A percentile compares a stretch with the other conserved stretches of the same genome.
These are phyloP conservation scores for Chlamydomonas asymmetrica DNA, from an alignment of 139 green algal species.

Conservation along the genomic window DNA sequence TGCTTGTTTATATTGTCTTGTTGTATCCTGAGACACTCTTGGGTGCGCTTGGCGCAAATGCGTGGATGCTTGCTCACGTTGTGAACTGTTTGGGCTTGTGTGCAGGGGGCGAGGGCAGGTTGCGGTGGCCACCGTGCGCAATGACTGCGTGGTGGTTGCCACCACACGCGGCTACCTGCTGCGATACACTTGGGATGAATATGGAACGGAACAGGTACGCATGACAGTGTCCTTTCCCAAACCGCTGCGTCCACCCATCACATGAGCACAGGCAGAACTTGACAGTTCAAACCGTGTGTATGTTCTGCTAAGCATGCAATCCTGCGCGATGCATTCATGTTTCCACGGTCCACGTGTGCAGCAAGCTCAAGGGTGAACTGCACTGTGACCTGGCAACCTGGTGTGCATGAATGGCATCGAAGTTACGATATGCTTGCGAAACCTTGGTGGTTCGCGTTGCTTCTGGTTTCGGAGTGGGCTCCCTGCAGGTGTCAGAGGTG, in stretches of 20 bases:
- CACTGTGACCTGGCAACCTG: too few species aligned
- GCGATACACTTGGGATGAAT: slow-evolving; percentile 73
- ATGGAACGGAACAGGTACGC: slow-evolving; percentile 48
- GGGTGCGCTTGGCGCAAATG: too few species aligned
- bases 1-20: too few species aligned
- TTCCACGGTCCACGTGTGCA: too few species aligned
- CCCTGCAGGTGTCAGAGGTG: slow-evolving; percentile 25
- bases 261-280: background rate
- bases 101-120: slow-evolving; percentile 11
- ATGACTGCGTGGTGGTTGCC: slow-evolving; percentile 69
- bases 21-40: too few species aligned
- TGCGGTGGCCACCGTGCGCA: slow-evolving; percentile 4
- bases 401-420: too few species aligned
- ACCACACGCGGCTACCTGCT: slow-evolving; percentile 76
- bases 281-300: too few species aligned
- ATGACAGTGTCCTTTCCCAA: background rate
- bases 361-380: too few species aligned
- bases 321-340: too few species aligned
- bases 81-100: too few species aligned
- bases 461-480: background rate
- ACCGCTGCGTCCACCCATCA: background rate
- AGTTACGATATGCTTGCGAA: background rate
- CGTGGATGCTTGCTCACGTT: too few species aligned
- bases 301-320: too few species aligned
- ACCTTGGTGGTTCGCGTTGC: background rate